phyloP scores from a whole-genome alignment of 345 rosid genomes.

The Brassica juncea region DNA sequence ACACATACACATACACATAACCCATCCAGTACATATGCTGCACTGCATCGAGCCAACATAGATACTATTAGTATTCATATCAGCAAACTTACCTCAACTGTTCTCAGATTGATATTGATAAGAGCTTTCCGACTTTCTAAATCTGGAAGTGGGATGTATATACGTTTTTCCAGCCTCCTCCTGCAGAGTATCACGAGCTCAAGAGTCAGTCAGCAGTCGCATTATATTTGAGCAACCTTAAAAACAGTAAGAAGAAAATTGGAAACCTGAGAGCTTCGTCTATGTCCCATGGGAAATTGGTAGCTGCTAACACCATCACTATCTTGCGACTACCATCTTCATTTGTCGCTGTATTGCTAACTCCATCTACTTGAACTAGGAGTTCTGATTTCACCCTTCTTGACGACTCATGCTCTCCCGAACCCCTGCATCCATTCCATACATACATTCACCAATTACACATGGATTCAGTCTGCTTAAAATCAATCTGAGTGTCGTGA shows the following conservation, averaged over 20 bases:
- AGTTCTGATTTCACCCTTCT: conserved; percentile 99
- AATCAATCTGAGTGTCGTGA: conserved; percentile 6
- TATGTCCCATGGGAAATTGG: conserved; percentile 99
- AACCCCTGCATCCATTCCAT: conserved; percentile 56
- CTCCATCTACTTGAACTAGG: conserved; percentile 99
- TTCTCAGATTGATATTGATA: conserved; percentile 89
- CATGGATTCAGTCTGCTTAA: background rate
- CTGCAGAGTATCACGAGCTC: conserved; percentile 45
- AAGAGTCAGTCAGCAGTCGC: background rate
- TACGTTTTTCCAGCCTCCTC: conserved; percentile 99
- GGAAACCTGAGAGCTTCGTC: conserved; percentile 94
- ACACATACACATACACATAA: background rate
- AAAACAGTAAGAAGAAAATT: background rate
- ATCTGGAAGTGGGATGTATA: conserved; percentile 97
- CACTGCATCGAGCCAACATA: background rate
- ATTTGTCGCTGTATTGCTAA: conserved; percentile 74
- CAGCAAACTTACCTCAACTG: conserved; percentile 75
- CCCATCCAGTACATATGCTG: background rate
- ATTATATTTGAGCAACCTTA: background rate
- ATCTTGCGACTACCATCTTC: conserved; percentile 97
- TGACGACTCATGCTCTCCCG: conserved; percentile 98
- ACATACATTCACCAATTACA: conserved; percentile 7
- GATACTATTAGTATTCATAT: background rate
- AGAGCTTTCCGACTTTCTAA: conserved; percentile 98
- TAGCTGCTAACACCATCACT: conserved; percentile 99